phyloP scores from a whole-genome alignment of 1,284 basidiomycete species.

The Entoloma clypeatum region DNA sequence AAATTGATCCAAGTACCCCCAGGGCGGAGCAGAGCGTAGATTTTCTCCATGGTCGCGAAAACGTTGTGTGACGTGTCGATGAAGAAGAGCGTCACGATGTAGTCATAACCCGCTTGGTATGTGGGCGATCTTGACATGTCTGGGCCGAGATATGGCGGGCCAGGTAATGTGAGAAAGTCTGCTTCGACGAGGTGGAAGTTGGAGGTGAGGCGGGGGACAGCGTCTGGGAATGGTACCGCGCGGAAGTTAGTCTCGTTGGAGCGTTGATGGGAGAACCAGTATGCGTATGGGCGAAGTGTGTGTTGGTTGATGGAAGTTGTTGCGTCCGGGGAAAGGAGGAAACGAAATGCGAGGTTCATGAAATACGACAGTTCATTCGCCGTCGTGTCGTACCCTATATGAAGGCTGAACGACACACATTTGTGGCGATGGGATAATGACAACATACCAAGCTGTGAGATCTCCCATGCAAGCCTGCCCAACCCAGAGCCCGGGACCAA shows the following conservation, averaged over 20 bases:
- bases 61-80: slow-evolving; percentile 65
- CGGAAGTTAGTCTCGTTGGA: slow-evolving; percentile 49
- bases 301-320: slow-evolving; percentile 45
- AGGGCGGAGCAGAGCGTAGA: slow-evolving; percentile 48
- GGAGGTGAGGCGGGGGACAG: slow-evolving; percentile 44
- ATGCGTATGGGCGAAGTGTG: slow-evolving; percentile 52
- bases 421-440: background rate
- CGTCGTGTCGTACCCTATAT: slow-evolving; percentile 48
- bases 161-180: slow-evolving; percentile 48
- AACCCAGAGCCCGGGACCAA: slow-evolving; percentile 64
- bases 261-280: slow-evolving; percentile 68
- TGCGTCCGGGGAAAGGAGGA: slow-evolving; percentile 45
- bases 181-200: slow-evolving; percentile 43
- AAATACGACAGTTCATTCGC: slow-evolving; percentile 61
- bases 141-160: slow-evolving; percentile 12
- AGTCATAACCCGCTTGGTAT: slow-evolving; percentile 43
- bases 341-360: slow-evolving; percentile 58
- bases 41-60: slow-evolving; percentile 49
- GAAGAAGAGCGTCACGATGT: slow-evolving; percentile 65
- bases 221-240: slow-evolving; percentile 52
- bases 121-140: slow-evolving; percentile 6
- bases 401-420: slow-evolving; percentile 1
- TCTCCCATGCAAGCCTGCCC: slow-evolving; percentile 63
- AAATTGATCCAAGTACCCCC: slow-evolving; percentile 67
- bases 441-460: slow-evolving; percentile 49